Base-by-base conservation (phyloP, 306 rosid species). In the Cicer pinnatifidum region DNA sequence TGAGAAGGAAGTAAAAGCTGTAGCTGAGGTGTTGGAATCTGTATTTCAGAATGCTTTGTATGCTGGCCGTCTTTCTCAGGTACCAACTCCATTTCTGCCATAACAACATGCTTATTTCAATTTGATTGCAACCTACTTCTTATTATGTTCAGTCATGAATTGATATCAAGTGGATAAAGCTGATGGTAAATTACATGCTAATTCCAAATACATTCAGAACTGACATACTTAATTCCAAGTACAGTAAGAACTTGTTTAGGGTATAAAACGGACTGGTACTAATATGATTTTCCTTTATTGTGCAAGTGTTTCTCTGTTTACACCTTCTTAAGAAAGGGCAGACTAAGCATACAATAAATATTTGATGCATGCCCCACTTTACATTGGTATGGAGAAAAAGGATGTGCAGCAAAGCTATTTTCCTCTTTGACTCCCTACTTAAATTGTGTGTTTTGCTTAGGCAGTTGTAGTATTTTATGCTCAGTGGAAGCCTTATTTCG, bases 31-130 rank as follows among this genome's bases (percentile, higher is more conserved):
- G 43, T 81, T 94, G 71, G 85, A 88, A 80, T 89, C 99, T 60
- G 85, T 87, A 81, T 94, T 94, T 72, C 90, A 87, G 53, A 94
- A 84, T 78, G 99, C 96, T 75, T 87, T 94, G 90, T 90, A 84
- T 75, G 92, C 91, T 4, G 99, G 97, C 46, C 96, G 99, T 57
- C 89, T 94, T 58, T 94, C 99, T 84, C 95, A 94, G 99, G 99
- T 90, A 74, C 75, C 80, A 82, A 58, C 61, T 75, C 63, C 53
- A 23, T 57, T 78, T 57, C 37, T 10, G 19, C 71, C 38, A 38
- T 71, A 52, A 60, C n/a, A 51, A 59, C 28, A 4, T 48, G 60
- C 41, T 51, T 51, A 58, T 46, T 76, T 76, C 13, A 43, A 10
- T 65, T 65, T 43, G 2, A 11, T n/a, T 23, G 28, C 57, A 46